Base-by-base conservation (phyloP, 805 yeast genomes). In the Saccharomycopsis microspora region DNA sequence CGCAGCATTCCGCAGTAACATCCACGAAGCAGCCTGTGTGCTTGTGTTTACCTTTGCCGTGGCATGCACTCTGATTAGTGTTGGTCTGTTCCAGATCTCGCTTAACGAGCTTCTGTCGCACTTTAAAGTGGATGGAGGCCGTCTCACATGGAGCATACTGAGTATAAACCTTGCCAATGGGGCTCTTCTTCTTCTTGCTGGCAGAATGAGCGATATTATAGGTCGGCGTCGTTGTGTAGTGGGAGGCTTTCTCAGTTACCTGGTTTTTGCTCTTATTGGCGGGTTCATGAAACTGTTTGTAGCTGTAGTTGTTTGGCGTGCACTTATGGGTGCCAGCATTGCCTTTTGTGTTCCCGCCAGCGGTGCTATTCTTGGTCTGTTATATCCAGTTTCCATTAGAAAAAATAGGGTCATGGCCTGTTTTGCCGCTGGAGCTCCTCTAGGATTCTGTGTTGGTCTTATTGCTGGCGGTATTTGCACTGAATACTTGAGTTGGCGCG, bases 271-370 rank as follows among this genome's bases (percentile, higher is more conserved):
- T 4, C 54, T 71, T 9, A 61, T 64, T 42, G 63, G 60, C 27
- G 70, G 70, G 1, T 66, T 66, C 44, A 62, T 65, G 68, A 19
- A 41, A 19, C 55, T 61, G 32, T 70, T 58, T 50, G 58, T 68
- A 19, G 55, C 61, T 1, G 57, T 72, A 11, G 67, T 68, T 51
- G 52, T 72, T n/a, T 61, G 67, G 30, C 55, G 77, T 48, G 76
- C 68, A 4, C 52, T 72, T 9, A 72, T 67, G 52, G 77, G 77
- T 10, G 64, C 68, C 3, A 57, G 61, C 36, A 64, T 68, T 11
- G 68, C 74, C 1, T 69, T 73, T 41, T 64, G 68, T 2, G 67
- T 71, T 1, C 75, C 77, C 4, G 69, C 76, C 4, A 66, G 72
- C 34, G 74, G 72, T 5, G 77, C 76, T 1, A 61, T 71, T 40